Evolutionary conservation across 2,329 filamentous ascomycete genomes (phyloP).

Genomic region (Paecilomyces sp.): DNA sequence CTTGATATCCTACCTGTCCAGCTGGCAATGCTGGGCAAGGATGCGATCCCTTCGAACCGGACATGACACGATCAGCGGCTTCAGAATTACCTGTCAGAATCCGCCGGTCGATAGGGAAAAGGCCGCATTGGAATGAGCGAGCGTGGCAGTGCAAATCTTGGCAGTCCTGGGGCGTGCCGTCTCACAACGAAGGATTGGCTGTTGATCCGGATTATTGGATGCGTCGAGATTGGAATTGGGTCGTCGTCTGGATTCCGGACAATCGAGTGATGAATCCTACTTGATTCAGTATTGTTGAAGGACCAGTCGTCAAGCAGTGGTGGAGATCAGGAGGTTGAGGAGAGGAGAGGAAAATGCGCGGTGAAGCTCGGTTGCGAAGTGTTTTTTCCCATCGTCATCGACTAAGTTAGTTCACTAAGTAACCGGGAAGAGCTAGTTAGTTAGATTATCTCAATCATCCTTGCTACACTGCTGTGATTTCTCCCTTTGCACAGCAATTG

Average conservation of each 20-base stretch:
- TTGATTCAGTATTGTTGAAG: too few relatives aligned
- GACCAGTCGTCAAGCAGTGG: too few relatives aligned
- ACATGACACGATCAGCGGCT: not conserved
- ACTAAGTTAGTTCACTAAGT: too few relatives aligned
- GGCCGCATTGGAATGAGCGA: not conserved
- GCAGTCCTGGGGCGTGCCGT: not conserved
- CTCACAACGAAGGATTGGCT: not conserved
- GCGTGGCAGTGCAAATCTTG: not conserved
- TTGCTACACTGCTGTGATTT: too few relatives aligned
- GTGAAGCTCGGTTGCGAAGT: not conserved
- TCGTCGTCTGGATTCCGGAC: not conserved
- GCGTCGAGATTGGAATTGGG: not conserved
- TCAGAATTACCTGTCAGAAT: not conserved
- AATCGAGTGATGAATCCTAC: not conserved
- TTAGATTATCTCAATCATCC: not conserved
- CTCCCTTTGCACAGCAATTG: too few relatives aligned
- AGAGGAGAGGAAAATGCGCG: not conserved
- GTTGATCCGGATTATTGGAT: not conserved
- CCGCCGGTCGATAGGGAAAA: not conserved
- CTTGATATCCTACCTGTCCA: not conserved
- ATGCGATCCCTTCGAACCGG: not conserved
- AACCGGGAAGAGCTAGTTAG: too few relatives aligned
- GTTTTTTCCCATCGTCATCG: not conserved
- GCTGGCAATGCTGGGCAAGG: not conserved
- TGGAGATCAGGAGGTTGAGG: not conserved